Evolutionary conservation across 169 alveolate species (phyloP).

Genomic region (Cryptosporidium canis): DNA sequence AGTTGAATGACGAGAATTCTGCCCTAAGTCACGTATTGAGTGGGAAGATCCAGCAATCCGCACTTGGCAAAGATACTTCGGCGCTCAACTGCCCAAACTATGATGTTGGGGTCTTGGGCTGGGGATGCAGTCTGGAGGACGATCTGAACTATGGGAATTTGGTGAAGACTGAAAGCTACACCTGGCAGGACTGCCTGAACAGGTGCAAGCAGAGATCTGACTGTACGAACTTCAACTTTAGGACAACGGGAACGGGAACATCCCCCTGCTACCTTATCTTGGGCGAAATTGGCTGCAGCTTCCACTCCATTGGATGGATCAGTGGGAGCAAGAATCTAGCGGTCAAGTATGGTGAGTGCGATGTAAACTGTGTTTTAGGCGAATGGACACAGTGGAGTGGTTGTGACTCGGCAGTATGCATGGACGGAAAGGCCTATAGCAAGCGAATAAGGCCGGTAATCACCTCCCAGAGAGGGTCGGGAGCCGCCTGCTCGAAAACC

Average conservation of each 20-base stretch:
- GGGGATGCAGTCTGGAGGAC: constrained; percentile 56
- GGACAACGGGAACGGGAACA: constrained; percentile 17
- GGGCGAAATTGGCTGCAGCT: constrained; percentile 66
- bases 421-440: constrained; percentile 52
- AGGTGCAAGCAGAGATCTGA: constrained; percentile 30
- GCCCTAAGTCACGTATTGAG: constrained; percentile 9
- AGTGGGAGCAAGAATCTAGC: constrained; percentile 17
- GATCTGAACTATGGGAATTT: constrained; percentile 34
- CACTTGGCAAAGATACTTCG: constrained; percentile 15
- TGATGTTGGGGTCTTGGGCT: constrained; percentile 65
- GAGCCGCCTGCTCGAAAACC: constrained; percentile 20
- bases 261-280: constrained; percentile 52
- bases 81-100: constrained; percentile 35
- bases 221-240: constrained; percentile 25
- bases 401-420: constrained; percentile 45
- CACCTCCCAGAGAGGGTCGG: constrained; percentile 41
- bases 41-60: constrained; percentile 10
- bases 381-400: constrained; percentile 68
- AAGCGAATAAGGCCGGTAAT: constrained; percentile 15
- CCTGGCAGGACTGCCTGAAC: constrained; percentile 62
- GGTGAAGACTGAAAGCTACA: constrained; percentile 1
- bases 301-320: constrained; percentile 60
- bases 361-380: constrained; percentile 46
- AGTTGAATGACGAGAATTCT: constrained; percentile 22
- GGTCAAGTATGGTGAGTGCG: constrained; percentile 53